Percentiles rank a stretch among this genome's conserved stretches.
Evolutionary conservation across 257 asterid genomes (phyloP).

Genomic region (Marsdenia floribunda): DNA sequence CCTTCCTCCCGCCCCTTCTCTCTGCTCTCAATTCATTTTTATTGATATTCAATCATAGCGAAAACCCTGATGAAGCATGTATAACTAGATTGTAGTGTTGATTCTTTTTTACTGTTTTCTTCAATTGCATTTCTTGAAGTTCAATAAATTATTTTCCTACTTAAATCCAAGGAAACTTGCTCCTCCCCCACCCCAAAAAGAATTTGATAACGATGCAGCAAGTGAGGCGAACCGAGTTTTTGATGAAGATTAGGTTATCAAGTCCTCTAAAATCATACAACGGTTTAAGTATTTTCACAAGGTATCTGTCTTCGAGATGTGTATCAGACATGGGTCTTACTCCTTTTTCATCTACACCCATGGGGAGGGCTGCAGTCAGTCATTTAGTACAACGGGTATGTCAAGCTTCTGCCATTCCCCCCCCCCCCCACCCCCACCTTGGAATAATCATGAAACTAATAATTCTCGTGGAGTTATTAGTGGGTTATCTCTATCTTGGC

Average conservation of each 20-base stretch:
- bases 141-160: background rate
- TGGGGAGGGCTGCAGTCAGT: slow-evolving; percentile 25
- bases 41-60: background rate
- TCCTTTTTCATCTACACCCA: slow-evolving; percentile 34
- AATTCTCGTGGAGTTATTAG: slow-evolving; percentile 6
- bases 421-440: no score
- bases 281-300: slow-evolving; percentile 22
- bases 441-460: background rate
- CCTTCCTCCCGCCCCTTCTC: background rate
- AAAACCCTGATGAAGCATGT: background rate
- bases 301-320: slow-evolving; percentile 22
- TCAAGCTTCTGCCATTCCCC: background rate
- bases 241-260: slow-evolving; percentile 34
- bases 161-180: background rate
- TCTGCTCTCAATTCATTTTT: background rate
- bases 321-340: slow-evolving; percentile 33
- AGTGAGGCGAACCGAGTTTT: slow-evolving; percentile 36
- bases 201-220: slow-evolving; percentile 26
- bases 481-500: background rate
- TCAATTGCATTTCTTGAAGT: background rate
- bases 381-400: slow-evolving; percentile 41
- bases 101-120: background rate
- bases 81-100: background rate
- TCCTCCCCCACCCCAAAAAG: background rate
- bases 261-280: slow-evolving; percentile 33